Conservation (phyloP, 352 stramenopile species). For the Phytophthora aleatoria region DNA sequence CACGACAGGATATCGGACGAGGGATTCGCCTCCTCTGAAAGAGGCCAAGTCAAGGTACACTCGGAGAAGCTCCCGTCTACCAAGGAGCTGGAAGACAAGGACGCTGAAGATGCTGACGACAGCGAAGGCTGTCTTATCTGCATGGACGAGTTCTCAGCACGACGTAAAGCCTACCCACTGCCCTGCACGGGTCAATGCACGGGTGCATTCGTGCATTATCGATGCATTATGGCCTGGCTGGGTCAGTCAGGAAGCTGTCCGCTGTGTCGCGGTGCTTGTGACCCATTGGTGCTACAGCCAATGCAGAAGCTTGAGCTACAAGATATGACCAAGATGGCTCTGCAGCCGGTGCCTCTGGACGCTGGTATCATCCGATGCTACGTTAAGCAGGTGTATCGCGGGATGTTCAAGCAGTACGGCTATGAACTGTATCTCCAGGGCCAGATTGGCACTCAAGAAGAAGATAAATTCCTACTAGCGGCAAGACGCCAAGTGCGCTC, state of each 20-base stretch:
- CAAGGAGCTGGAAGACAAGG: conserved; percentile 40
- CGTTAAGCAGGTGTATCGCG: conserved; percentile 87
- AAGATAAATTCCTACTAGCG: conserved; percentile 79
- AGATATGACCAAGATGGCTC: conserved; percentile 77
- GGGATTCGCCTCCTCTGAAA: conserved; percentile 1
- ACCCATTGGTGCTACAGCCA: conserved; percentile 82
- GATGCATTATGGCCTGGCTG: conserved; percentile 90
- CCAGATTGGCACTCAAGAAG: conserved; percentile 83
- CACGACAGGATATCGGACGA: conserved; percentile 25
- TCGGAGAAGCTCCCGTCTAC: conserved; percentile 26
- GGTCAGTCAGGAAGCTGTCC: conserved; percentile 85
- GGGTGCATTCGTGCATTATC: conserved; percentile 83
- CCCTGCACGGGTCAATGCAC: conserved; percentile 81
- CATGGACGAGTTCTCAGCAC: conserved; percentile 89
- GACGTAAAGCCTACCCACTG: conserved; percentile 84
- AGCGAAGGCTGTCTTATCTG: conserved; percentile 80
- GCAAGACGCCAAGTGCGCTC: conserved; percentile 84
- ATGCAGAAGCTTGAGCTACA: conserved; percentile 83
- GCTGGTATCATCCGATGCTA: conserved; percentile 89
- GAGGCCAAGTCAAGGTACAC: conserved; percentile 25
- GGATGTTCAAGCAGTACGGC: conserved; percentile 88
- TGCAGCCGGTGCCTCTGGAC: conserved; percentile 82
- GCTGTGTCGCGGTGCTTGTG: conserved; percentile 78
- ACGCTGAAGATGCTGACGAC: conserved; percentile 28
- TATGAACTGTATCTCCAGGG: conserved; percentile 87